phyloP scores from a whole-genome alignment of 441 rosid genomes.

The Populus hybrid region DNA sequence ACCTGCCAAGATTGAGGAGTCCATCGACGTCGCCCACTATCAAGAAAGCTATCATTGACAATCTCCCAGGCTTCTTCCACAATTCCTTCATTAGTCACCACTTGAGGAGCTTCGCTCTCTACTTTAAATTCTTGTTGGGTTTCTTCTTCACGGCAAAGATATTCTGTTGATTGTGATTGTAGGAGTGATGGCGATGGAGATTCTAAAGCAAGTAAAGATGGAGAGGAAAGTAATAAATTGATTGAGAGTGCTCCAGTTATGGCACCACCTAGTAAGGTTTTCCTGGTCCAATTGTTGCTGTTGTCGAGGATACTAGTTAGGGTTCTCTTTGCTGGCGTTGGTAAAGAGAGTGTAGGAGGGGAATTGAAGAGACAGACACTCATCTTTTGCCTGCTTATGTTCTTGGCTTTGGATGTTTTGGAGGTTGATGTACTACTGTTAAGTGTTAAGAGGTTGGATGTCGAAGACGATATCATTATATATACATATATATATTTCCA shows the following conservation, averaged over 20 bases:
- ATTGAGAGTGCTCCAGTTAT: slow-evolving; percentile 64
- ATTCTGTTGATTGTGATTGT: slow-evolving; percentile 18
- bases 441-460: no score
- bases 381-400: slow-evolving; percentile 31
- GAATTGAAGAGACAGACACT: slow-evolving; percentile 43
- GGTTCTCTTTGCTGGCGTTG: slow-evolving; percentile 17
- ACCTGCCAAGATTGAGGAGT: slow-evolving; percentile 74
- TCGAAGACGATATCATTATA: background rate
- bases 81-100: slow-evolving; percentile 53
- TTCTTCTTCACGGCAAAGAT: slow-evolving; percentile 48
- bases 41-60: slow-evolving; percentile 68
- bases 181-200: slow-evolving; percentile 25
- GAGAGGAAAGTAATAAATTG: slow-evolving; percentile 59
- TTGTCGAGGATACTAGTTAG: background rate
- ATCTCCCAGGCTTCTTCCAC: slow-evolving; percentile 97
- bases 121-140: background rate
- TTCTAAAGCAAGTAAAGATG: slow-evolving; percentile 38
- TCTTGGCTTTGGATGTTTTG: background rate
- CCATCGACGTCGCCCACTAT: slow-evolving; percentile 51
- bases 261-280: slow-evolving; percentile 33
- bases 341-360: slow-evolving; percentile 31
- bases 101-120: slow-evolving; percentile 25
- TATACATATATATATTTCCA: no score
- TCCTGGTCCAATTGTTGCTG: slow-evolving; percentile 27
- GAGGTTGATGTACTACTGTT: background rate